Evolutionary conservation across 2,329 filamentous ascomycete species (phyloP).

Genomic region (Neofusicoccum laricinum): DNA sequence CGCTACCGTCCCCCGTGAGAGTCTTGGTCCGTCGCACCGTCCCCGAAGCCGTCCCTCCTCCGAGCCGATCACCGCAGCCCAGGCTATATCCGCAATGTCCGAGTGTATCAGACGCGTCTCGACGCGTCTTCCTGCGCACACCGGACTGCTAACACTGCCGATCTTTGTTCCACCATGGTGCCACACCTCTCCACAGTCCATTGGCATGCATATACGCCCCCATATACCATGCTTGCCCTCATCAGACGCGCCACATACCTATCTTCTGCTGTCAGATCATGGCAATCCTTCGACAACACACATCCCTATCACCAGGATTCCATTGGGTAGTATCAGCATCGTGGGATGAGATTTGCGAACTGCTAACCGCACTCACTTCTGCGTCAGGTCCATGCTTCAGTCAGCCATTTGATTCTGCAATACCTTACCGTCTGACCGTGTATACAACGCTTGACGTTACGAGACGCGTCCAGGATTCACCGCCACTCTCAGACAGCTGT

Average conservation of each 20-base stretch:
- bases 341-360: no score
- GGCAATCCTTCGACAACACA: background rate
- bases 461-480: no score
- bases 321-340: no score
- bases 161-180: conserved; percentile 5
- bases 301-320: background rate
- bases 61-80: background rate
- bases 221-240: background rate
- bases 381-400: no score
- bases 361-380: no score
- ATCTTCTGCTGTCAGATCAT: background rate
- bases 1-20: background rate
- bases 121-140: conserved; percentile 4
- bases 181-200: background rate
- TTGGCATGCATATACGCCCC: background rate
- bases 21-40: background rate
- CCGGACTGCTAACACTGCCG: background rate
- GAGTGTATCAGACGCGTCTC: conserved; percentile 9
- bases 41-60: background rate
- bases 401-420: no score
- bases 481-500: no score
- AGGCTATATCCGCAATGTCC: background rate
- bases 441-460: no score
- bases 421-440: no score
- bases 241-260: background rate